Conservation (phyloP, 352 stramenopile genomes). For the Albugo laibachii region DNA sequence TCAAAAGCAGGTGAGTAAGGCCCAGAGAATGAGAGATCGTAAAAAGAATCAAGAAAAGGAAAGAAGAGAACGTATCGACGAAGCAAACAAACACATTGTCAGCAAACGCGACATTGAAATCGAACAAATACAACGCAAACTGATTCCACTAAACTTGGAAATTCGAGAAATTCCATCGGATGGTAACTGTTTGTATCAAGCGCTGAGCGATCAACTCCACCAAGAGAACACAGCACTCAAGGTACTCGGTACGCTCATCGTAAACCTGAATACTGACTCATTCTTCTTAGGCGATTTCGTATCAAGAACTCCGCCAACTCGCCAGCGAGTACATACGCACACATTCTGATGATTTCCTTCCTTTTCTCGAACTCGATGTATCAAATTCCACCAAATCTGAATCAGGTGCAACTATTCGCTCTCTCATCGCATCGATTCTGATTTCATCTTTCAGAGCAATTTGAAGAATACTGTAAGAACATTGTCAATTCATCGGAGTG, state of each 20-base stretch:
- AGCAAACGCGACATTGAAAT: constrained; percentile 65
- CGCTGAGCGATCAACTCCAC: constrained; percentile 82
- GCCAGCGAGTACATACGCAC: constrained; percentile 63
- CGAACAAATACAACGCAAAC: constrained; percentile 43
- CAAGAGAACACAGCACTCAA: constrained; percentile 10
- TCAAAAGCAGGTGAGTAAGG: constrained; percentile 24
- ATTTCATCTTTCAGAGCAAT: constrained; percentile 22
- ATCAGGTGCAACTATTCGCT: constrained; percentile 8
- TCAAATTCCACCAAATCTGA: constrained; percentile 16
- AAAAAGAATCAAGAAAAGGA: constrained; percentile 65
- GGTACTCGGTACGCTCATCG: background rate
- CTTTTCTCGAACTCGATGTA: constrained; percentile 66
- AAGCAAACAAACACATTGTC: constrained; percentile 59
- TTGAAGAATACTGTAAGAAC: constrained; percentile 83
- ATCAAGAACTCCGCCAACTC: constrained; percentile 37
- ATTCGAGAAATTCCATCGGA: constrained; percentile 92
- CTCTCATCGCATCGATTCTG: background rate
- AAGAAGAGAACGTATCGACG: constrained; percentile 45
- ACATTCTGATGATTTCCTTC: constrained; percentile 82
- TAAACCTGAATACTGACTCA: background rate
- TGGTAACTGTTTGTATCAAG: constrained; percentile 96
- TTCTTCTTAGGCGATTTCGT: constrained; percentile 11
- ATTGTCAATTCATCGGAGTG: constrained; percentile 87
- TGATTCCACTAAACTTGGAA: constrained; percentile 22
- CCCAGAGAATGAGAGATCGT: constrained; percentile 35